Conservation (phyloP, 345 rosid genomes). For the Populus davidiana region DNA sequence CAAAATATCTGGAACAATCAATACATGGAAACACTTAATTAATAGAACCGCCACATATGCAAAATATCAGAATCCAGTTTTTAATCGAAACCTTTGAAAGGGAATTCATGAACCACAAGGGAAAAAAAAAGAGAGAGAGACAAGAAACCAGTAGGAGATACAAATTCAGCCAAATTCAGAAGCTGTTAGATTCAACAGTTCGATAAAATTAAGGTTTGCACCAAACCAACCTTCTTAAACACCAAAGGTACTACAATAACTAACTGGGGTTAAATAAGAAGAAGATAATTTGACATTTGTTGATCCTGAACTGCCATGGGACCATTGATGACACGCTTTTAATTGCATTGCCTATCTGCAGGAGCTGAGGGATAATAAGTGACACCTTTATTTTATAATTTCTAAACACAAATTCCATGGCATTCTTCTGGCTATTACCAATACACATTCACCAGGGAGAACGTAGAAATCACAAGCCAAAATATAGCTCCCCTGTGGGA, state of each 20-base stretch:
- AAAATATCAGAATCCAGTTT: not conserved
- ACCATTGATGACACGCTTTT: not conserved
- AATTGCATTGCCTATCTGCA: no score
- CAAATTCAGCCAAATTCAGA: no score
- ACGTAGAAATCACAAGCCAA: not conserved
- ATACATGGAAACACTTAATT: not conserved
- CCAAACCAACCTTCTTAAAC: no score
- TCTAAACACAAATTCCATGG: not conserved
- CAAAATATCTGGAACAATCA: conserved; percentile 51
- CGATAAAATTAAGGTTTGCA: no score
- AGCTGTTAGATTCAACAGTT: no score
- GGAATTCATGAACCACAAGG: not conserved
- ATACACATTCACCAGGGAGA: not conserved
- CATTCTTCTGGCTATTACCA: not conserved
- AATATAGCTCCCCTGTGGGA: not conserved
- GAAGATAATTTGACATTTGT: not conserved
- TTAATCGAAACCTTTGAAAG: not conserved
- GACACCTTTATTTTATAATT: no score
- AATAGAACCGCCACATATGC: not conserved
- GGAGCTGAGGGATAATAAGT: no score
- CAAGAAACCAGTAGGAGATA: no score
- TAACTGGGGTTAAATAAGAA: not conserved
- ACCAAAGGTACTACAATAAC: not conserved
- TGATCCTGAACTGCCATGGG: not conserved
- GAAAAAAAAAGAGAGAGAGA: not conserved